Percentiles rank a stretch among this genome's conserved stretches.
These are phyloP conservation scores for Arachis monticola DNA, from an alignment of 331 rosid genomes.

Conservation along the genomic window DNA sequence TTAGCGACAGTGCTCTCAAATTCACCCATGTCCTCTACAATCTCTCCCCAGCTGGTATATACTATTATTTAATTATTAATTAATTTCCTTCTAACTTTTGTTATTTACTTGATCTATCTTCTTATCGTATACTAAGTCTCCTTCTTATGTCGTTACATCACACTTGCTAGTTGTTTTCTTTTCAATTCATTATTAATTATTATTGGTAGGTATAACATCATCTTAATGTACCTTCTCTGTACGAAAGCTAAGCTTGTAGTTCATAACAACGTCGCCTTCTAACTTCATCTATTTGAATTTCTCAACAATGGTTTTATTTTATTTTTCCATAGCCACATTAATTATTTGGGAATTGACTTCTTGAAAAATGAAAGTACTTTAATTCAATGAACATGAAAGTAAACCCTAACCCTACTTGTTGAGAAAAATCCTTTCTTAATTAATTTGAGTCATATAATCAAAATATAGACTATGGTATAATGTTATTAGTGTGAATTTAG, in stretches of 20 bases:
- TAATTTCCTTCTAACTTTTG: too few species aligned
- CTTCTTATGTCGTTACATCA: background rate
- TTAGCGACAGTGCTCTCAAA: constrained; percentile 85
- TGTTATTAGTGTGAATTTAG: background rate
- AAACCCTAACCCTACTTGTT: background rate
- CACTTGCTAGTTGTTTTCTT: background rate
- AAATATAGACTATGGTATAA: background rate
- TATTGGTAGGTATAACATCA: background rate
- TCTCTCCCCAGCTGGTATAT: constrained; percentile 85
- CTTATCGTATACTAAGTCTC: background rate
- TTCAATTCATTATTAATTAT: background rate
- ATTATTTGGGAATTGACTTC: background rate
- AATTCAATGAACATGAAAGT: background rate
- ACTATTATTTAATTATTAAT: too few species aligned
- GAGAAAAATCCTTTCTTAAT: constrained; percentile 14
- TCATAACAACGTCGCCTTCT: constrained; percentile 7
- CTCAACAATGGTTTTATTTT: background rate
- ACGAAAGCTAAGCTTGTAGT: constrained; percentile 11
- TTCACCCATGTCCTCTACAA: constrained; percentile 93
- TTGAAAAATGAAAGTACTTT: background rate
- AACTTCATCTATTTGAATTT: background rate
- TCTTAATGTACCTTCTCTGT: constrained; percentile 27
- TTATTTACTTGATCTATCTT: background rate
- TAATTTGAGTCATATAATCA: background rate
- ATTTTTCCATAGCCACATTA: background rate